These are phyloP conservation scores for Fagopyrum homotropicum DNA, from an alignment of 148 eudicot genomes.

Conservation along the genomic window DNA sequence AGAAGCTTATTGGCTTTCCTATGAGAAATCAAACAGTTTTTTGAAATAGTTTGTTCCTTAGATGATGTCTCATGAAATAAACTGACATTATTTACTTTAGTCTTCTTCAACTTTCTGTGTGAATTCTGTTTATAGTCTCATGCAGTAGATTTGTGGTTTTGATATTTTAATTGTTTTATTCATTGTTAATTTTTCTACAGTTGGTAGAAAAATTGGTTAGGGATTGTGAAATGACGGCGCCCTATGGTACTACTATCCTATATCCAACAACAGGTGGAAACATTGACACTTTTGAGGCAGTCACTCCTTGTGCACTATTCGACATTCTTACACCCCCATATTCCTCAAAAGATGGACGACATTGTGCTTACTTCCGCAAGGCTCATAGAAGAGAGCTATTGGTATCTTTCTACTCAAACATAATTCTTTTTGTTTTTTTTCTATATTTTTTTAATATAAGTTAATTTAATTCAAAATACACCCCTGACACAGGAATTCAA, in stretches of 20 bases:
- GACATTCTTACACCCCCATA: conserved; percentile 97
- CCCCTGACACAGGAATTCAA: conserved; percentile 18
- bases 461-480: background rate
- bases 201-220: conserved; percentile 71
- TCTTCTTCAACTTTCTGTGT: background rate
- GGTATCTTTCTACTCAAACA: conserved; percentile 17
- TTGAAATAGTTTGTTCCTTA: background rate
- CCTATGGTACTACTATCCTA: conserved; percentile 68
- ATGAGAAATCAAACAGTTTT: background rate
- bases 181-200: conserved; percentile 26
- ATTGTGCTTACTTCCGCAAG: conserved; percentile 59
- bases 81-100: background rate
- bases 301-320: conserved; percentile 87
- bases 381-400: conserved; percentile 28
- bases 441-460: background rate
- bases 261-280: conserved; percentile 88
- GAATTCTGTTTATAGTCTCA: background rate
- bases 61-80: background rate
- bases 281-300: conserved; percentile 83
- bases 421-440: background rate
- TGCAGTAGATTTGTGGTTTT: background rate
- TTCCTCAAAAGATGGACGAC: conserved; percentile 79
- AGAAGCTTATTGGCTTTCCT: conserved; percentile 4
- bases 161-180: conserved; percentile 5
- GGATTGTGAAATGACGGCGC: conserved; percentile 80